Evolutionary conservation across 2,329 filamentous ascomycete genomes (phyloP).

Genomic region (Chaetomiaceae sp.): DNA sequence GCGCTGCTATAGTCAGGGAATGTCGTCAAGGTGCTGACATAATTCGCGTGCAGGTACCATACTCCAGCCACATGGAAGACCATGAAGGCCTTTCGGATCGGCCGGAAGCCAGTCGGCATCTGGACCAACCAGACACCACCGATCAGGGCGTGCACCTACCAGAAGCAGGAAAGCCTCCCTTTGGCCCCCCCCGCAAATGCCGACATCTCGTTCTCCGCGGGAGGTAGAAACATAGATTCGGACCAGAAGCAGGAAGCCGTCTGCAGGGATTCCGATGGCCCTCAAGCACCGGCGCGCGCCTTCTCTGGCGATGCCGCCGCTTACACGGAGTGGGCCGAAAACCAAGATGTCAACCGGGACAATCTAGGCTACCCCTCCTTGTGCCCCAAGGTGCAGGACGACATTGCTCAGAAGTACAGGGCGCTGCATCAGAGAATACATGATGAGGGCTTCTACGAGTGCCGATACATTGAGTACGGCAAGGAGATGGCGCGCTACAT

Average conservation of each 20-base stretch:
- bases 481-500: constrained; percentile 70
- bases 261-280: background rate
- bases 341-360: constrained; percentile 35
- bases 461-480: constrained; percentile 75
- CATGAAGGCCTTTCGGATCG: constrained; percentile 59
- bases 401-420: constrained; percentile 76
- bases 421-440: constrained; percentile 66
- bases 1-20: background rate
- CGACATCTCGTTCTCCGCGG: background rate
- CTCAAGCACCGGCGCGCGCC: background rate
- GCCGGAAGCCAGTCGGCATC: constrained; percentile 47
- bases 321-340: constrained; percentile 36
- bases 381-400: constrained; percentile 66
- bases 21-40: constrained; percentile 27
- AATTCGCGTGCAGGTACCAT: constrained; percentile 49
- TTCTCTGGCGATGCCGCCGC: constrained; percentile 18
- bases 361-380: constrained; percentile 68
- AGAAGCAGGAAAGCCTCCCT: background rate
- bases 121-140: constrained; percentile 58
- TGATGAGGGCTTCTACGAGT: constrained; percentile 73
- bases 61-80: constrained; percentile 47
- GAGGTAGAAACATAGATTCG: background rate
- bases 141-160: constrained; percentile 37
- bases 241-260: background rate
- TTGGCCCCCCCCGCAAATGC: background rate